Conservation (phyloP, 768 basidiomycete species). For the Sarcodon sp. region DNA sequence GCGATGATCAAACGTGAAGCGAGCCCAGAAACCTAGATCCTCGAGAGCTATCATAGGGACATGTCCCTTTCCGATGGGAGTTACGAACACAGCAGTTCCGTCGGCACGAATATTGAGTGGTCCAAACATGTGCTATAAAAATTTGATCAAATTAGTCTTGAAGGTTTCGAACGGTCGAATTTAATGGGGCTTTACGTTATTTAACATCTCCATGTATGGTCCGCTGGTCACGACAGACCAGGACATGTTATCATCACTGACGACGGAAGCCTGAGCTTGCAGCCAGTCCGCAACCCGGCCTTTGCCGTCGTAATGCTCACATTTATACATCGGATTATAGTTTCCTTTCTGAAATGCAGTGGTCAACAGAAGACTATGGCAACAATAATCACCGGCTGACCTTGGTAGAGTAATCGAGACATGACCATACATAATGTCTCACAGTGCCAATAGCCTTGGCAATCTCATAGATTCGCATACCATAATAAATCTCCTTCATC, state of each 20-base stretch:
- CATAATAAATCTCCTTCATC: slow-evolving; percentile 24
- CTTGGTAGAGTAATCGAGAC: slow-evolving; percentile 27
- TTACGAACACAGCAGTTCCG: slow-evolving; percentile 26
- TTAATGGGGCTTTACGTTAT: background rate
- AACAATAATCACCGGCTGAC: slow-evolving; percentile 15
- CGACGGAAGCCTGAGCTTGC: slow-evolving; percentile 19
- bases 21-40: slow-evolving; percentile 27
- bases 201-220: slow-evolving; percentile 27
- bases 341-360: slow-evolving; percentile 6
- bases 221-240: slow-evolving; percentile 25
- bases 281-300: slow-evolving; percentile 27
- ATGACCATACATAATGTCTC: slow-evolving; percentile 29
- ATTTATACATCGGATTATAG: slow-evolving; percentile 18
- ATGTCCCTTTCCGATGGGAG: slow-evolving; percentile 21
- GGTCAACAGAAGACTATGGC: slow-evolving; percentile 1
- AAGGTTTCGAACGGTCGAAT: slow-evolving; percentile 11
- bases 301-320: slow-evolving; percentile 28
- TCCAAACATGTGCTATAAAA: slow-evolving; percentile 16
- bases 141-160: background rate
- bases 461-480: slow-evolving; percentile 27
- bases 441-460: slow-evolving; percentile 20
- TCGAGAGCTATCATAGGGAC: slow-evolving; percentile 26
- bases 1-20: slow-evolving; percentile 25
- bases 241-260: slow-evolving; percentile 16
- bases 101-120: slow-evolving; percentile 23